Percentiles rank a stretch among this genome's conserved stretches.
Conservation (phyloP, 192 early-diverging fungal species). For the Entomortierella beljakovae region DNA sequence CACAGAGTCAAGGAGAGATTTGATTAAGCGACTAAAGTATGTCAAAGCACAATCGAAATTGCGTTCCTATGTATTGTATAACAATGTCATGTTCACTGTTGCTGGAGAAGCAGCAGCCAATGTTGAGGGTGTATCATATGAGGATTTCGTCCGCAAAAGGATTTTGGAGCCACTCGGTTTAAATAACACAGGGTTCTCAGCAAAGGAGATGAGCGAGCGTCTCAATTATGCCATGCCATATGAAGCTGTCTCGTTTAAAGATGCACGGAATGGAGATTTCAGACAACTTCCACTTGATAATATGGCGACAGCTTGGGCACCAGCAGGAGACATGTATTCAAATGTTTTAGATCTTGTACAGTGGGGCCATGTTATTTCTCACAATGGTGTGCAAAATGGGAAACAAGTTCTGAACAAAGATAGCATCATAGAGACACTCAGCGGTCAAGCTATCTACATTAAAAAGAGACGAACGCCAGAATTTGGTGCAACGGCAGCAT, state of each 20-base stretch:
- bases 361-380: constrained; percentile 18
- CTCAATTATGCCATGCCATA: constrained; percentile 20
- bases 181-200: constrained; percentile 20
- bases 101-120: constrained; percentile 36
- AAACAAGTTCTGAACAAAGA: constrained; percentile 26
- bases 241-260: constrained; percentile 15
- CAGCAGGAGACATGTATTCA: constrained; percentile 33
- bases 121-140: constrained; percentile 15
- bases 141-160: constrained; percentile 6
- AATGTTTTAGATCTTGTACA: constrained; percentile 21
- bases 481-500: constrained; percentile 1
- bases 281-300: constrained; percentile 8
- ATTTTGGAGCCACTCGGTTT: constrained; percentile 17
- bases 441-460: background rate
- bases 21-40: constrained; percentile 24
- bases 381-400: constrained; percentile 3
- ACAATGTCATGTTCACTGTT: constrained; percentile 17
- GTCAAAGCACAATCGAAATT: constrained; percentile 4
- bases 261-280: constrained; percentile 12
- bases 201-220: constrained; percentile 19
- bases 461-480: background rate
- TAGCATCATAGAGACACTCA: constrained; percentile 1
- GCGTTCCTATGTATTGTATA: constrained; percentile 1
- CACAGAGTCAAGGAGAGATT: background rate
- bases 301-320: background rate